A percentile compares a stretch with the other conserved stretches of the same genome.
phyloP scores from a whole-genome alignment of 257 asterid species.

The Plectranthus barbatus region DNA sequence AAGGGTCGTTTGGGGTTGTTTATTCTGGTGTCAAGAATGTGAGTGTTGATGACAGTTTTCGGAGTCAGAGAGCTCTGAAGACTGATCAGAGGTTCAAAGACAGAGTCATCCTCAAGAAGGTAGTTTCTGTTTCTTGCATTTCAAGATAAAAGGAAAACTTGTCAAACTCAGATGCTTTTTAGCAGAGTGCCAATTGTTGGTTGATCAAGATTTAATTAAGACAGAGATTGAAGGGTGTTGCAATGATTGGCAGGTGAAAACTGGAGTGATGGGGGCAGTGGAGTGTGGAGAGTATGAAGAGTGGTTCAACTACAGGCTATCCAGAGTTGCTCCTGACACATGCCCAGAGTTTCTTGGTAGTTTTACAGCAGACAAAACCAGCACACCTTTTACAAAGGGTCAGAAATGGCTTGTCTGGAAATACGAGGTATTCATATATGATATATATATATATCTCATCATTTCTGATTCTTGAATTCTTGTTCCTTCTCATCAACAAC shows the following conservation, averaged over 20 bases:
- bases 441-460: no score
- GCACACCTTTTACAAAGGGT: constrained; percentile 63
- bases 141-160: neutral
- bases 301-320: constrained; percentile 89
- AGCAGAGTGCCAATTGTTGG: no score
- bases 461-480: no score
- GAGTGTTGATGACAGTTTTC: constrained; percentile 28
- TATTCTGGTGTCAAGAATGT: constrained; percentile 75
- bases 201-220: no score
- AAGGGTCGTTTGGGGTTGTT: constrained; percentile 79
- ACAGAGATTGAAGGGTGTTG: no score
- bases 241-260: constrained; percentile 63
- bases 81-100: constrained; percentile 50
- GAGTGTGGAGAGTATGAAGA: constrained; percentile 93
- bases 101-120: constrained; percentile 90
- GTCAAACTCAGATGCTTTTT: no score
- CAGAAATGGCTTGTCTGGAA: constrained; percentile 99
- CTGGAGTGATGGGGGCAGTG: constrained; percentile 81
- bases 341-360: constrained; percentile 96
- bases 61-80: constrained; percentile 32
- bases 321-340: constrained; percentile 94
- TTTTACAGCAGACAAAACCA: constrained; percentile 68
- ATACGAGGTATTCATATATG: constrained; percentile 59
- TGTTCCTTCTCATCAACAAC: no score
- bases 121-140: neutral